A percentile compares a stretch with the other conserved stretches of the same genome.
These are phyloP conservation scores for Hippophae tibetana DNA, from an alignment of 306 rosid genomes.

Conservation along the genomic window DNA sequence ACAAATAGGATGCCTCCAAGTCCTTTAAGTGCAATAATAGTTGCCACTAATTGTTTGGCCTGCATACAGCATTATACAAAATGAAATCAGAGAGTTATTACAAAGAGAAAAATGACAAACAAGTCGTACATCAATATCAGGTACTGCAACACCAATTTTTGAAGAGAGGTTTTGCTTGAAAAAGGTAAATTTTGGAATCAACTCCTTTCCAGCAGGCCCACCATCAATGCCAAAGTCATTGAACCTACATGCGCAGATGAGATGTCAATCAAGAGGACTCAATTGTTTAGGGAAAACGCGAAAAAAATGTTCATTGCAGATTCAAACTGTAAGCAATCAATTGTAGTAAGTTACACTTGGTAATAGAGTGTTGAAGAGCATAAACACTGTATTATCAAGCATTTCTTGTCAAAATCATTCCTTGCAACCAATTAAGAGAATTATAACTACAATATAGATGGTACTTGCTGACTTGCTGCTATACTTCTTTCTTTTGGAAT, in stretches of 20 bases:
- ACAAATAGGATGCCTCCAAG: conserved; percentile 80
- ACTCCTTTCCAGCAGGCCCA: conserved; percentile 64
- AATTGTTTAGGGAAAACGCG: too few relatives aligned
- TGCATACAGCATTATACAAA: conserved; percentile 25
- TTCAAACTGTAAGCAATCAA: too few relatives aligned
- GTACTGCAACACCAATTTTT: conserved; percentile 45
- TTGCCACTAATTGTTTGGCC: conserved; percentile 47
- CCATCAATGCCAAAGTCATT: conserved; percentile 69
- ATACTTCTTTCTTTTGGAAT: too few relatives aligned
- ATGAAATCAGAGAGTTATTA: conserved; percentile 11
- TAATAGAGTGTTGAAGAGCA: too few relatives aligned
- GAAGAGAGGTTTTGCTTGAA: conserved; percentile 40
- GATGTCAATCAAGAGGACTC: conserved; percentile 10
- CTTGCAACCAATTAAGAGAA: too few relatives aligned
- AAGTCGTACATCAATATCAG: conserved; percentile 51
- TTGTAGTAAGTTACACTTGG: too few relatives aligned
- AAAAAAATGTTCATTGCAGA: too few relatives aligned
- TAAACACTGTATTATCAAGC: too few relatives aligned
- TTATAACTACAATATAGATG: too few relatives aligned
- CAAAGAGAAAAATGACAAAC: conserved; percentile 7
- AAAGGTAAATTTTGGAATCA: conserved; percentile 48
- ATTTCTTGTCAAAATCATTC: too few relatives aligned
- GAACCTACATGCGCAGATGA: conserved; percentile 36
- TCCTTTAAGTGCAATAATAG: conserved; percentile 50
- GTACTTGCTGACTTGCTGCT: too few relatives aligned